Conservation (phyloP, 169 alveolate species). For the Eimeria tenella region DNA sequence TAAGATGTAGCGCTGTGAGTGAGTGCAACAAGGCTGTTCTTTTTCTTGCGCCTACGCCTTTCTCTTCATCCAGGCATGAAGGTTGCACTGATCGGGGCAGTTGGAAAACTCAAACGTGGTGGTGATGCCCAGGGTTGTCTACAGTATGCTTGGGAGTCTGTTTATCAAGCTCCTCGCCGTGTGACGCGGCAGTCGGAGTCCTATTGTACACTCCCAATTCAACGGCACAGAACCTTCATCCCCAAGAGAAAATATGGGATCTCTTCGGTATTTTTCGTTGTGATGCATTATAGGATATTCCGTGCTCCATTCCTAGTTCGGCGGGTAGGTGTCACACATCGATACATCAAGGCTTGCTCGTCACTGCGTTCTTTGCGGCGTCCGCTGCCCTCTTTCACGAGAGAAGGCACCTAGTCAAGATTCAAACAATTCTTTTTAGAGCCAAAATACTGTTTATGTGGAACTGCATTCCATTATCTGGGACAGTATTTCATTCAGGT, state of each 20-base stretch:
- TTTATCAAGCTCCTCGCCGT: neutral
- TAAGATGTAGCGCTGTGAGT: too few species aligned
- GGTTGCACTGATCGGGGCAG: neutral
- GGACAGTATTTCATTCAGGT: neutral
- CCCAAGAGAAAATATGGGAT: neutral
- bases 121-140: neutral
- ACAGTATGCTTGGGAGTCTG: neutral
- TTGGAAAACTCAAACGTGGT: neutral
- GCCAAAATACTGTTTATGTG: neutral
- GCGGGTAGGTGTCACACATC: neutral
- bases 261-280: neutral
- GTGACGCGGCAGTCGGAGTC: neutral
- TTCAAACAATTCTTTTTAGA: too few species aligned
- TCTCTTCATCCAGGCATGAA: too few species aligned
- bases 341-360: neutral
- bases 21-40: too few species aligned
- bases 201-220: neutral
- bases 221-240: neutral
- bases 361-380: neutral
- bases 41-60: too few species aligned
- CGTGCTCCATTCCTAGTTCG: neutral
- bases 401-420: too few species aligned
- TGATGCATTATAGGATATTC: neutral
- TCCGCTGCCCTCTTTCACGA: conserved; percentile 7
- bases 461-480: neutral